A percentile compares a stretch with the other conserved stretches of the same genome.
These are phyloP conservation scores for Umbellularia californica DNA, from an alignment of 164 flowering plant genomes.

Conservation along the genomic window DNA sequence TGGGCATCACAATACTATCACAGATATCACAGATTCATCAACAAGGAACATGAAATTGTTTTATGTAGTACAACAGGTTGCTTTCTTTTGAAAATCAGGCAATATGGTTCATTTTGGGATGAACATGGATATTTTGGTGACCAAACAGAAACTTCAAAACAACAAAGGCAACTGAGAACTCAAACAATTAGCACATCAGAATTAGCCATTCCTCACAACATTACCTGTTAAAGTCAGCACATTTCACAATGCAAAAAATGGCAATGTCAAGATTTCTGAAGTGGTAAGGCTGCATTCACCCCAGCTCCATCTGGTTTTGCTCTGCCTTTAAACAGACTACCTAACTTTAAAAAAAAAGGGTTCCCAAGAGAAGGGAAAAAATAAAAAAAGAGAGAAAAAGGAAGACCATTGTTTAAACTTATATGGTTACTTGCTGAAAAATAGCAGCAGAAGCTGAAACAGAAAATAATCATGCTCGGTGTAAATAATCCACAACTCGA, in stretches of 20 bases:
- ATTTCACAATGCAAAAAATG: slow-evolving; percentile 16
- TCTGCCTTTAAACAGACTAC: slow-evolving; percentile 18
- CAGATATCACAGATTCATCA: too few relatives aligned
- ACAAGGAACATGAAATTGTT: too few relatives aligned
- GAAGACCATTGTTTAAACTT: slow-evolving; percentile 7
- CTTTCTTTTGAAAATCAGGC: background rate
- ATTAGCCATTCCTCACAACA: slow-evolving; percentile 7
- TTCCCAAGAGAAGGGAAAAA: slow-evolving; percentile 2
- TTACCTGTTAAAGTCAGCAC: slow-evolving; percentile 35
- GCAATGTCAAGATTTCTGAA: slow-evolving; percentile 21
- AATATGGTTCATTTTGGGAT: background rate
- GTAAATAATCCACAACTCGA: background rate
- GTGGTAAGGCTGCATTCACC: slow-evolving; percentile 17
- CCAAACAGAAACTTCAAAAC: background rate
- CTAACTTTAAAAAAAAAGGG: slow-evolving; percentile 28
- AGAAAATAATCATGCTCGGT: background rate
- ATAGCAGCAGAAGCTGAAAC: slow-evolving; percentile 3
- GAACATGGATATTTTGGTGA: background rate
- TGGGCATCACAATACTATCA: too few relatives aligned
- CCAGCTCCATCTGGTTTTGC: slow-evolving; percentile 36
- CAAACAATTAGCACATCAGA: background rate
- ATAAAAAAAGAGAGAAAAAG: slow-evolving; percentile 4
- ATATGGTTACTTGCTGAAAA: slow-evolving; percentile 1
- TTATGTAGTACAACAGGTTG: background rate
- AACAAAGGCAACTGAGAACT: background rate